A percentile compares a stretch with the other conserved stretches of the same genome.
Evolutionary conservation across 192 early-diverging fungal genomes (phyloP).

Genomic region (Dimargaris verticillata): DNA sequence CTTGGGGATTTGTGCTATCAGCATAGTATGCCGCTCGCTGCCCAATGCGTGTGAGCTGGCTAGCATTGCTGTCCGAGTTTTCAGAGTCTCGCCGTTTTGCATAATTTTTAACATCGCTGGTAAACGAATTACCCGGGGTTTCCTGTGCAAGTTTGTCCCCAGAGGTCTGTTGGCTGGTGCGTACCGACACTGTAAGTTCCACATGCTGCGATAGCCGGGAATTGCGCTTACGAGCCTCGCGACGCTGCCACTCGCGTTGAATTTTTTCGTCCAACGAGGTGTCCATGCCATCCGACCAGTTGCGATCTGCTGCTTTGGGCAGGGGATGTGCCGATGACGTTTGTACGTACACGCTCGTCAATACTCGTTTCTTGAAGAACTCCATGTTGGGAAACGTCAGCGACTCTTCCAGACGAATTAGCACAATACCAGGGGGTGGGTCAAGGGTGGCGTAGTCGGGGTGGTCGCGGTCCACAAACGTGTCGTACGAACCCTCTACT

Average conservation of each 20-base stretch:
- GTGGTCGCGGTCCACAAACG: neutral
- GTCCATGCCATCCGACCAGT: conserved; percentile 18
- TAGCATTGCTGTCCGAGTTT: conserved; percentile 11
- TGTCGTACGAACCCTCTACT: conserved; percentile 19
- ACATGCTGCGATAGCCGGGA: conserved; percentile 29
- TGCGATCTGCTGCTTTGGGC: conserved; percentile 14
- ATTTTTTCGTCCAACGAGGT: conserved; percentile 29
- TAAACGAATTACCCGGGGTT: too few species aligned
- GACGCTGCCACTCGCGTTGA: conserved; percentile 19
- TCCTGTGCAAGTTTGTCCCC: too few species aligned
- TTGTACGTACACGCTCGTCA: too few species aligned
- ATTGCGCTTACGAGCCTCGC: conserved; percentile 25
- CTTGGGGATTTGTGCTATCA: conserved; percentile 17
- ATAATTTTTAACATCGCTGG: too few species aligned
- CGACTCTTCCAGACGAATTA: conserved; percentile 47
- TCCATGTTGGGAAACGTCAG: conserved; percentile 53
- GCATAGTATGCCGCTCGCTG: conserved; percentile 16
- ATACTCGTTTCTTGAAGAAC: conserved; percentile 20
- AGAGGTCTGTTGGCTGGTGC: too few species aligned
- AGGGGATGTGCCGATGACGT: too few species aligned
- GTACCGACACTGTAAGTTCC: conserved; percentile 18
- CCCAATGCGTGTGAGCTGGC: conserved; percentile 14
- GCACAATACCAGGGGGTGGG: conserved; percentile 42
- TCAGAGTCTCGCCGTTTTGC: conserved; percentile 28
- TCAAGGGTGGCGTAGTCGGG: neutral